Conservation (phyloP, 2,329 filamentous ascomycete genomes). For the Macroventuria anomochaeta region DNA sequence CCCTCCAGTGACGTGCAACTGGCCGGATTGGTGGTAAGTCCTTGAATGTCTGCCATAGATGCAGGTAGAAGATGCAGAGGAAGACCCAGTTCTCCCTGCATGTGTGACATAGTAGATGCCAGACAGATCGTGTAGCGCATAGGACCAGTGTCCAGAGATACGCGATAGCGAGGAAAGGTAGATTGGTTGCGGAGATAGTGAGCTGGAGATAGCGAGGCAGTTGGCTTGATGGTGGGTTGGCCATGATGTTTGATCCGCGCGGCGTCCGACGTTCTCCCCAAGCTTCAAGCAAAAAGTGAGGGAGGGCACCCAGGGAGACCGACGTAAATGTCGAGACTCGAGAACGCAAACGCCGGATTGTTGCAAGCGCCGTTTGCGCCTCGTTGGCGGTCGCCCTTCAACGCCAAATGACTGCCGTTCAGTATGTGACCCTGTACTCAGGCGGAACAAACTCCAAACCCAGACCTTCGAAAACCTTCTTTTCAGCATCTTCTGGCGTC, state of each 20-base stretch:
- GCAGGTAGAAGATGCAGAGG: background rate
- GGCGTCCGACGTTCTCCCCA: too few relatives aligned
- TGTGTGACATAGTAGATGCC: background rate
- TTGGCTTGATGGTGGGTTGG: background rate
- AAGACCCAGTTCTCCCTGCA: background rate
- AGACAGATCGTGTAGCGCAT: too few relatives aligned
- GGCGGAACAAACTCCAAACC: constrained; percentile 61
- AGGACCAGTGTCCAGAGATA: background rate
- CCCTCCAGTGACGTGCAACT: background rate
- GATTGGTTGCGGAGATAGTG: background rate
- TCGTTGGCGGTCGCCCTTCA: too few relatives aligned
- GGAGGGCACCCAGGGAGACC: background rate
- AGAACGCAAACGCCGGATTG: too few relatives aligned
- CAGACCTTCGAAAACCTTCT: constrained; percentile 76
- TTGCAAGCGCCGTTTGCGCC: too few relatives aligned
- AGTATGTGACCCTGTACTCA: constrained; percentile 54
- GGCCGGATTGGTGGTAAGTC: background rate
- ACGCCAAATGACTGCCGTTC: constrained; percentile 14
- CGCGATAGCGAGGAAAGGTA: background rate
- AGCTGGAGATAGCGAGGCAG: background rate
- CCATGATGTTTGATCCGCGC: too few relatives aligned
- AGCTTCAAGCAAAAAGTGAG: too few relatives aligned
- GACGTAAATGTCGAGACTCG: background rate
- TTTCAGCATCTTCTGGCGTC: constrained; percentile 75
- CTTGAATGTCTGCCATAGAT: background rate